These are phyloP conservation scores for Populus simonii DNA, from an alignment of 345 rosid genomes.

Conservation along the genomic window DNA sequence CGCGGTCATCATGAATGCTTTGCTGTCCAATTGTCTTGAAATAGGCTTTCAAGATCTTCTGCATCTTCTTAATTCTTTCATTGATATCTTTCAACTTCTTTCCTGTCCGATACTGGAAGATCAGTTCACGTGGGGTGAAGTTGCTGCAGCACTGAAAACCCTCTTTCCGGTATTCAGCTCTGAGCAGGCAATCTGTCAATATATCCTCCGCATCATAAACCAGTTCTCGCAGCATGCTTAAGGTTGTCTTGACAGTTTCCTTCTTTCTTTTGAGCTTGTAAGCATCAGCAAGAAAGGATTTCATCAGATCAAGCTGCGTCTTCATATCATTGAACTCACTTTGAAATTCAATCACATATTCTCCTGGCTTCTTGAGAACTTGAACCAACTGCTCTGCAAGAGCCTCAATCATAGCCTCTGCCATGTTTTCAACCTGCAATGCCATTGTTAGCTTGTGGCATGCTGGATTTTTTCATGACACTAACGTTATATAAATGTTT, in stretches of 20 bases:
- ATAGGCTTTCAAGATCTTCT: background rate
- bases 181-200: background rate
- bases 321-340: background rate
- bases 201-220: constrained; percentile 1
- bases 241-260: constrained; percentile 2
- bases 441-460: background rate
- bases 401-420: constrained; percentile 6
- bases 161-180: background rate
- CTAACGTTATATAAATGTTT: too few relatives aligned
- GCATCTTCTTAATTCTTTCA: constrained; percentile 1
- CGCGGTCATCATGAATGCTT: background rate
- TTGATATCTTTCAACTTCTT: background rate
- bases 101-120: background rate
- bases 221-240: background rate
- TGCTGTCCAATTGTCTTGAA: constrained; percentile 7
- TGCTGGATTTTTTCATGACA: too few relatives aligned
- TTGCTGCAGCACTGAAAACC: background rate
- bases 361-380: constrained; percentile 1
- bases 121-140: background rate
- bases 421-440: background rate
- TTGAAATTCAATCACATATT: background rate
- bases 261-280: constrained; percentile 5
- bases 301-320: constrained; percentile 2
- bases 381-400: background rate
- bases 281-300: constrained; percentile 9